Percentiles rank a stretch among this genome's conserved stretches.
Evolutionary conservation across 2,329 filamentous ascomycete genomes (phyloP).

Genomic region (Talaromyces albobiverticillius): DNA sequence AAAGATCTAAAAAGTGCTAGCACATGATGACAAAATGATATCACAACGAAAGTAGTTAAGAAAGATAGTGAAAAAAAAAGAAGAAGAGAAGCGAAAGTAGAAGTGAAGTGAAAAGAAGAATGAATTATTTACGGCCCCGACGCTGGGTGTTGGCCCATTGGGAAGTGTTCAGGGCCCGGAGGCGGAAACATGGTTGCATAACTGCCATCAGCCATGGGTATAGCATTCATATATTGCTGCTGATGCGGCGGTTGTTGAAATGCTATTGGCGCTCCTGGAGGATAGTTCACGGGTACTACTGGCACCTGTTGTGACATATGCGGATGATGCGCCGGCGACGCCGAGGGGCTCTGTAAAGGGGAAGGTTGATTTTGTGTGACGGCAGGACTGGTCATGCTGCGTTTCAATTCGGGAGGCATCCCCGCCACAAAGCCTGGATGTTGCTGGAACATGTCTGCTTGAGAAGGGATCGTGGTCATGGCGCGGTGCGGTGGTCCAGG

Average conservation of each 20-base stretch:
- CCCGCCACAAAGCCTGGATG: slow-evolving; percentile 28
- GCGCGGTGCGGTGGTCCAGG: slow-evolving; percentile 32
- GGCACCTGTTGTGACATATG: slow-evolving; percentile 23
- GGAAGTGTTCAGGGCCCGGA: slow-evolving; percentile 15
- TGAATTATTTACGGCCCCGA: slow-evolving; percentile 17
- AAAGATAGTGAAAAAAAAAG: neutral
- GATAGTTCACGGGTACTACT: slow-evolving; percentile 26
- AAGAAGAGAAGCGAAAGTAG: neutral
- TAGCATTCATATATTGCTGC: slow-evolving; percentile 13
- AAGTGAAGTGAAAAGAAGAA: neutral
- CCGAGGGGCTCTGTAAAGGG: slow-evolving; percentile 22
- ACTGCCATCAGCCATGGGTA: slow-evolving; percentile 27
- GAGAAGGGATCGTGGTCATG: slow-evolving; percentile 12
- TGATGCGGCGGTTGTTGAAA: slow-evolving; percentile 17
- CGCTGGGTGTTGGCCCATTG: slow-evolving; percentile 20
- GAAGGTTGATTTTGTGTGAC: slow-evolving; percentile 18
- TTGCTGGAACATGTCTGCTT: slow-evolving; percentile 14
- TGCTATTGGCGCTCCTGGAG: slow-evolving; percentile 11
- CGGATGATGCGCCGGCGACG: slow-evolving; percentile 27
- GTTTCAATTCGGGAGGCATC: slow-evolving; percentile 32
- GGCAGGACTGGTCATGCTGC: slow-evolving; percentile 36
- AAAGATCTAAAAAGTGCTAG: neutral
- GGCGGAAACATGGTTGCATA: slow-evolving; percentile 32
- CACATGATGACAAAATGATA: no score
- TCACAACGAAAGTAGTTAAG: neutral